These are phyloP conservation scores for Penicillium sp. DNA, from an alignment of 2,329 filamentous ascomycete species.

Conservation along the genomic window DNA sequence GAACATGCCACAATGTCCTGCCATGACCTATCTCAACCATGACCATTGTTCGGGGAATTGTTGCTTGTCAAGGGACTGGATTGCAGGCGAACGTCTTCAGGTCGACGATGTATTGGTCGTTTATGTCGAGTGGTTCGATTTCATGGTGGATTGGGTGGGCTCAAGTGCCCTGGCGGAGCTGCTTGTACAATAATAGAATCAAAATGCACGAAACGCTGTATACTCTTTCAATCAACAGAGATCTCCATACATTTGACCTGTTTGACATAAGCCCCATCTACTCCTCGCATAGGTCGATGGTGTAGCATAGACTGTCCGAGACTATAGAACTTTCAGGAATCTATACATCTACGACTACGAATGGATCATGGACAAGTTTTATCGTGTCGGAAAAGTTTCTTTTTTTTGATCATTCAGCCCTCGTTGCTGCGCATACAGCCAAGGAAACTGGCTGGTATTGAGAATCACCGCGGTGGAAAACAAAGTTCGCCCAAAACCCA, in stretches of 20 bases:
- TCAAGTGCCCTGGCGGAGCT: slow-evolving; percentile 6
- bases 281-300: too few species aligned
- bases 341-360: neutral
- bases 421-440: slow-evolving; percentile 29
- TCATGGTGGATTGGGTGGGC: neutral
- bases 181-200: slow-evolving; percentile 24
- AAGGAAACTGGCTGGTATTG: slow-evolving; percentile 33
- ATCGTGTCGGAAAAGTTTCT: slow-evolving; percentile 27
- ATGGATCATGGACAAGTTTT: slow-evolving; percentile 1
- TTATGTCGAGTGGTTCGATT: too few species aligned
- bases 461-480: slow-evolving; percentile 39
- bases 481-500: slow-evolving; percentile 44
- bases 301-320: too few species aligned
- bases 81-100: too few species aligned
- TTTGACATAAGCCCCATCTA: too few species aligned
- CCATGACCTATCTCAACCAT: too few species aligned
- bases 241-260: too few species aligned
- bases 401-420: slow-evolving; percentile 38
- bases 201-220: slow-evolving; percentile 15
- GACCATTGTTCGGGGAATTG: too few species aligned
- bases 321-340: neutral
- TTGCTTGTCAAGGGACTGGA: too few species aligned
- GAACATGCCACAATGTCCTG: too few species aligned
- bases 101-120: too few species aligned
- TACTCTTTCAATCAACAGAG: slow-evolving; percentile 9